Evolutionary conservation across 1,139 yeast genomes (phyloP), one percentile per base, ranked within the genome.

Genomic region (Candida gigantensis): DNA sequence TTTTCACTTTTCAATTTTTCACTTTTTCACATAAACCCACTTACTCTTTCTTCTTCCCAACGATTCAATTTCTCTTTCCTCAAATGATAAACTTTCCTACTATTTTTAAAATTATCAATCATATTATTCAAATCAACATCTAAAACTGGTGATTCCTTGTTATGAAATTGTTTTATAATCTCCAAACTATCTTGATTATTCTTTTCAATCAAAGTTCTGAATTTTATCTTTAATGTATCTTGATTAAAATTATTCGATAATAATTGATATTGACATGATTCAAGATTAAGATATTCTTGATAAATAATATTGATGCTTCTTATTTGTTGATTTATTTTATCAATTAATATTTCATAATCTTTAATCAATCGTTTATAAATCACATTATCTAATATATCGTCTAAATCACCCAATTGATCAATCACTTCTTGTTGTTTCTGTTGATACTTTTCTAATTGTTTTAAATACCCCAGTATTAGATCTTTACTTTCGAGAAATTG

Each of bases 11-110:
- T 74, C 85, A 72, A 32, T 90, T 60, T 45, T 74, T 72, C 43
- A 79, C 55, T 49, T 80, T 75, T 55, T 82, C 89, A n/a, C 29
- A 58, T 44, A 36, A 65, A 56, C 10, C 84, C 85, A 20, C 79
- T 75, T 0, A 83, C 83, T 38, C 90, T 59, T 44, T 81, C 86
- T 51, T 83, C 89, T 36, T 74, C 67, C 74, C 85, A 72, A 32
- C 90, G 60, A 45, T 74, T 72, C 43, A 79, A 55, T 49, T 80
- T 75, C 55, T 82, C 89, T 41, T 63, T 65, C 24, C 83, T 60
- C 37, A 75, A 52, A 55, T 84, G 84, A 42, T 71, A 79, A 25
- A 51, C 45, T 43, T 72, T 73, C 23, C 88, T 55, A 36, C 67
- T 67, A 8, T 46, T 47, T 35, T 70, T 64, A 49, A 80, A 84